Base-by-base conservation (phyloP, 2,329 filamentous ascomycete genomes). In the Fusarium kyushuense region DNA sequence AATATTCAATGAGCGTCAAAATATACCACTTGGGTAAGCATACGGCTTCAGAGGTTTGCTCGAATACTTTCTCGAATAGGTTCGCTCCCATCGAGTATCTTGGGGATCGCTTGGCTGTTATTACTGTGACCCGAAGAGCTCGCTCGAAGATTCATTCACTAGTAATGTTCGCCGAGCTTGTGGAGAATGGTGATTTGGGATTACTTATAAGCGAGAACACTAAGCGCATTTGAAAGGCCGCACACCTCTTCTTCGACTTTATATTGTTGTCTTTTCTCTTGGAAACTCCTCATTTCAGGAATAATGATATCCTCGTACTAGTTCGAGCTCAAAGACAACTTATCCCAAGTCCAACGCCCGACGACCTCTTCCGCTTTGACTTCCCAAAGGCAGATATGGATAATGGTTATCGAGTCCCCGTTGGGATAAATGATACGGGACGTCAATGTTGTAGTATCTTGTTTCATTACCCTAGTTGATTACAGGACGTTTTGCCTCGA, bases 401-500 rank as follows among this genome's bases (percentile, higher is more conserved):
- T 45, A 47, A 30, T 52, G 58, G 21, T 17, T 29, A 9, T 27
- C 23, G 12, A 43, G 43, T 29, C 36, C 30, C 14, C 21, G 3
- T 8, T 47, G 23, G 5, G n/a, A 14, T n/a, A 47, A 27, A 3
- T 16, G 1, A 25, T 54, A 53, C 11, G 48, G 36, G 11, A 14
- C 10, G 2, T 29, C 1, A 9, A 52, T n/a, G 6, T 25, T 19
- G 16, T 52, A 55, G 21, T 30, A 13, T 9, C 7, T 5, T 7
- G 23, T 45, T 17, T 64, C 41, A 8, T 23, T 8, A 2, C 48
- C 43, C 2, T 46, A 43, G 8, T 43, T 27, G 11, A 52, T 33
- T 14, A 48, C 54, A 21, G 48, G 52, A 45, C 40, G 47, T 9
- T 49, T 35, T 14, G 38, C 32, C 12, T 49, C 33, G 17, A 67